phyloP scores from a whole-genome alignment of 2,329 filamentous ascomycete genomes.

The Clarireedia paspali region DNA sequence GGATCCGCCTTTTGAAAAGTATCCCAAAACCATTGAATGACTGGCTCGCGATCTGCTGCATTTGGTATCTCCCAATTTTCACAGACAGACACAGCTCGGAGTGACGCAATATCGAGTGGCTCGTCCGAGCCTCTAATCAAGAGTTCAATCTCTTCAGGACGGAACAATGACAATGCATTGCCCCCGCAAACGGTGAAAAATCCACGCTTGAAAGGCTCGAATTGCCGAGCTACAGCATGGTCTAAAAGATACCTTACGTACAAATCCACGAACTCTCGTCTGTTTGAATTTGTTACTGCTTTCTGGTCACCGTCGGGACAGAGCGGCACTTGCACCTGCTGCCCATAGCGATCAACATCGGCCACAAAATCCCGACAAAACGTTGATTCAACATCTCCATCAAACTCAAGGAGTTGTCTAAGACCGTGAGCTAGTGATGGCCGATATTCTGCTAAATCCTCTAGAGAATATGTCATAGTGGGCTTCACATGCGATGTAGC shows the following conservation, averaged over 20 bases:
- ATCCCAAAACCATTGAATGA: slow-evolving; percentile 84
- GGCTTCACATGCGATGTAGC: slow-evolving; percentile 49
- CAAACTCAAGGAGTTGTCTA: slow-evolving; percentile 68
- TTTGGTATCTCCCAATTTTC: slow-evolving; percentile 64
- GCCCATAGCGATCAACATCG: slow-evolving; percentile 70
- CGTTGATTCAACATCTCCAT: slow-evolving; percentile 72
- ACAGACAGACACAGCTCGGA: slow-evolving; percentile 72
- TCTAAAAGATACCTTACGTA: slow-evolving; percentile 79
- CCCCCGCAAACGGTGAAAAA: slow-evolving; percentile 90
- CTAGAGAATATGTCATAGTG: slow-evolving; percentile 65
- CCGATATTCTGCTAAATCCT: slow-evolving; percentile 76
- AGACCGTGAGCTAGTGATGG: slow-evolving; percentile 70
- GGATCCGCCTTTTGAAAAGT: slow-evolving; percentile 61
- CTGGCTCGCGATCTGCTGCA: slow-evolving; percentile 53
- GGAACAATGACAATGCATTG: slow-evolving; percentile 79
- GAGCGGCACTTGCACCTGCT: slow-evolving; percentile 57
- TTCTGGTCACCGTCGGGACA: slow-evolving; percentile 65
- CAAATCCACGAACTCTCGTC: slow-evolving; percentile 77
- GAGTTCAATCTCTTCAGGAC: slow-evolving; percentile 86
- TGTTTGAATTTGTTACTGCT: slow-evolving; percentile 76
- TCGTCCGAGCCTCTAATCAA: slow-evolving; percentile 81
- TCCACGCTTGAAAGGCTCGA: slow-evolving; percentile 87
- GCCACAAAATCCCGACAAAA: slow-evolving; percentile 80
- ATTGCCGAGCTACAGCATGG: slow-evolving; percentile 69
- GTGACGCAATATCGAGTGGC: slow-evolving; percentile 65